Conservation (phyloP, 1,284 basidiomycete species). For the Sanghuangporus weigelae region DNA sequence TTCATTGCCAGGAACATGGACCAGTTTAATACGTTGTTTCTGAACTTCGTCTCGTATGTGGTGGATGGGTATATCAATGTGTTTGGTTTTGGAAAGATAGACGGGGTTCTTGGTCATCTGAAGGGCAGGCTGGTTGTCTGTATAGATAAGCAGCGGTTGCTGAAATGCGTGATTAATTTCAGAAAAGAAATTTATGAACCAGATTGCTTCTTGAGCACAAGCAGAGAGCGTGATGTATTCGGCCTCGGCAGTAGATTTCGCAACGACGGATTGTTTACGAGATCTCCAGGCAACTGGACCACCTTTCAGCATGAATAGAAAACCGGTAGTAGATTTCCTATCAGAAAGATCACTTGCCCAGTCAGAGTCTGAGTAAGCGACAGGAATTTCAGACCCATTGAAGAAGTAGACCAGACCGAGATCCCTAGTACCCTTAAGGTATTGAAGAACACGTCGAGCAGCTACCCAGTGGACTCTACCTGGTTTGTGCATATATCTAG, state of each 20-base stretch:
- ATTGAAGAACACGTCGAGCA: conserved; percentile 27
- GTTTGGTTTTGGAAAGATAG: conserved; percentile 32
- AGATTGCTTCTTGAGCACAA: conserved; percentile 21
- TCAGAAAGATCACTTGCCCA: conserved; percentile 22
- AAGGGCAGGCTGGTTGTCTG: conserved; percentile 23
- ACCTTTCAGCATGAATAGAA: conserved; percentile 21
- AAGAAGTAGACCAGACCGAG: conserved; percentile 25
- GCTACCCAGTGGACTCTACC: conserved; percentile 28
- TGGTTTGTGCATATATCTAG: conserved; percentile 26
- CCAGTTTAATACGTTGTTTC: background rate
- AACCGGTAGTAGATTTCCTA: conserved; percentile 25
- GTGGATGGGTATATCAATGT: conserved; percentile 38
- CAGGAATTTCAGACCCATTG: conserved; percentile 1
- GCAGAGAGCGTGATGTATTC: conserved; percentile 25
- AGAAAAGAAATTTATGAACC: conserved; percentile 11
- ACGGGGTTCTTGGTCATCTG: conserved; percentile 30
- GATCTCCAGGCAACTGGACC: conserved; percentile 24
- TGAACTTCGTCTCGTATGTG: conserved; percentile 30
- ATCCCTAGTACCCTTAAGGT: conserved; percentile 28
- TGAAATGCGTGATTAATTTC: background rate
- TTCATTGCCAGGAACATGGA: background rate
- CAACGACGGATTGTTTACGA: conserved; percentile 21
- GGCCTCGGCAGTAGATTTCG: conserved; percentile 24
- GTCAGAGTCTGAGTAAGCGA: conserved; percentile 26
- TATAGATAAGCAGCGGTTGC: background rate